These are phyloP conservation scores for Citrus inodora DNA, from an alignment of 345 rosid species.

Conservation along the genomic window DNA sequence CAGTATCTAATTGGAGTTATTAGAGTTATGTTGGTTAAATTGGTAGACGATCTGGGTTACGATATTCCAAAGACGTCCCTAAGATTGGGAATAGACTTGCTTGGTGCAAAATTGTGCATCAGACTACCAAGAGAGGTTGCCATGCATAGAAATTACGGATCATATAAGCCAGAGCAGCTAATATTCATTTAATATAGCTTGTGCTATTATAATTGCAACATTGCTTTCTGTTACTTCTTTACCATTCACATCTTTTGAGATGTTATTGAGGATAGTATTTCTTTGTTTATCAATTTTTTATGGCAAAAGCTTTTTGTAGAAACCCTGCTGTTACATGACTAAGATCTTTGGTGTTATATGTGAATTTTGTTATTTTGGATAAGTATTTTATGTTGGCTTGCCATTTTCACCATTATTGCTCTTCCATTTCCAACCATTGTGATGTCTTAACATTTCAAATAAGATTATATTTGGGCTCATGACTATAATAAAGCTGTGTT, in stretches of 20 bases:
- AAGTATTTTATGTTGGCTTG: background rate
- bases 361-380: background rate
- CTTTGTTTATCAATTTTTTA: too few species aligned
- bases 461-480: background rate
- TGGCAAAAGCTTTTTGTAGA: background rate
- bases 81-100: background rate
- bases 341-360: background rate
- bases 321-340: background rate
- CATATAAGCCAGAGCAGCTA: background rate
- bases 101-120: background rate
- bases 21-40: background rate
- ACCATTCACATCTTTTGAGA: background rate
- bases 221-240: background rate
- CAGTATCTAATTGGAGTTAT: background rate
- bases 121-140: background rate
- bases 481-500: background rate
- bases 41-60: background rate
- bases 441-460: too few species aligned
- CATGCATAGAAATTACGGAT: background rate
- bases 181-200: background rate
- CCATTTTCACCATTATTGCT: background rate
- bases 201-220: background rate
- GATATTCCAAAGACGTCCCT: background rate
- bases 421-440: background rate
- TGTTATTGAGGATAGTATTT: background rate